Evolutionary conservation across 331 rosid species (phyloP), one percentile per base, ranked within the genome.

Genomic region (Quercus lobata): DNA sequence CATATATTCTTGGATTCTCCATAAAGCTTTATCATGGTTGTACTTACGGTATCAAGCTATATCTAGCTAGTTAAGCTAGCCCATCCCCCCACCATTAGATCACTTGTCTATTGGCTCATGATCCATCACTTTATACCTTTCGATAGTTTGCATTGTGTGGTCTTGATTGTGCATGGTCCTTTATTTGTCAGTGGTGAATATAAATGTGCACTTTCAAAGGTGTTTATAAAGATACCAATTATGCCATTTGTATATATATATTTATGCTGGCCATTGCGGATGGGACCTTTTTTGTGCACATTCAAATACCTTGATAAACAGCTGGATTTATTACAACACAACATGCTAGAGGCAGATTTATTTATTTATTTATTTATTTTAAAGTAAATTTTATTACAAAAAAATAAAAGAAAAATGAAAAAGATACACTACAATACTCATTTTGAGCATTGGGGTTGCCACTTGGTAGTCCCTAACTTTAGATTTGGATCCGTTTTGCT

Each of bases 121-220:
- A 49, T 16, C 72, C 37, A 52, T 79, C 78, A 52, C 66, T 49
- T 73, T 79, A 56, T 27, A 46, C 55, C 22, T 69, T 9, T 30
- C 57, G 49, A 54, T 6, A 60, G 69, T 37, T 65, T 69, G 77
- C 44, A 56, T 24, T 65, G 81, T 65, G 78, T 78, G 82, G 80
- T 83, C 83, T 55, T 60, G 18, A 34, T 55, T 76, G 62, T 69
- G 53, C 29, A 32, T 14, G 73, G 41, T 57, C 63, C 63, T 73
- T 18, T 24, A 46, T 57, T 58, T 79, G 73, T 78, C 35, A 55
- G 22, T 73, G 61, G 73, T 27, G 21, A 24, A 32, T 52, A 29
- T 53, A 6, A 15, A 12, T 11, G 61, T 79, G 71, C 87, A 81
- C 83, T 53, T 85, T 81, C 81, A 69, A 35, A 68, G 92, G 88